Base-by-base conservation (phyloP, 306 rosid genomes). In the Astragalus glycyphyllos region DNA sequence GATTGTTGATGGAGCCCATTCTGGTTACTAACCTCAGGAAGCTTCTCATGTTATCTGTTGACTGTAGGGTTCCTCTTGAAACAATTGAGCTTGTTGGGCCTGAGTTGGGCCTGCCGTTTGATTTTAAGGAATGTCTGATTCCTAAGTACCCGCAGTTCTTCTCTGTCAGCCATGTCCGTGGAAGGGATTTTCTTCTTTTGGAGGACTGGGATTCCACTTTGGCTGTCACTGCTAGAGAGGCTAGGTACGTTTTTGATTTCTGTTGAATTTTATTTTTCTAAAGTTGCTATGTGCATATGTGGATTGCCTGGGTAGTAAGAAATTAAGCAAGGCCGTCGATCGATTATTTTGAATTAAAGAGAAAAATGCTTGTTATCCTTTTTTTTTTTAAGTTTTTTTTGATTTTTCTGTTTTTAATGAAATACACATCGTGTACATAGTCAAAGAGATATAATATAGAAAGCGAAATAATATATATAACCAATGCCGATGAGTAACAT, bases 121-220 rank as follows among this genome's bases (percentile, higher is more conserved):
- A 83, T 59, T 88, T 88, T 65, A 74, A 47, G 58, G 60, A 53
- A 0, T 34, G 54, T 11, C 51, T 84, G 87, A 73, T 93, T 75
- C 81, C 77, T 2, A 81, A 81, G 70, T 90, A 81, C 65, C 88
- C 96, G 0, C 86, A 85, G 42, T 80, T 79, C 49, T 90, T 93
- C 82, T 59, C 92, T 0, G 80, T 90, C 20, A 84, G 74, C 63
- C 77, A 69, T 8, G 17, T 87, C 54, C 69, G 71, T 58, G 90
- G 88, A 14, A 87, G 80, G 67, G 75, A 71, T 57, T 77, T 46
- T 78, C 83, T 93, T 58, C 75, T 76, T 29, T 76, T 93, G 82
- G 94, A 93, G 47, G 90, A 85, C 63, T 93, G 97, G 98, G 96
- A 88, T 83, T 87, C 88, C 17, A 74, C 86, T 23, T 63, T 93